These are phyloP conservation scores for Acacia pycnantha DNA, from an alignment of 331 rosid species.

Conservation along the genomic window DNA sequence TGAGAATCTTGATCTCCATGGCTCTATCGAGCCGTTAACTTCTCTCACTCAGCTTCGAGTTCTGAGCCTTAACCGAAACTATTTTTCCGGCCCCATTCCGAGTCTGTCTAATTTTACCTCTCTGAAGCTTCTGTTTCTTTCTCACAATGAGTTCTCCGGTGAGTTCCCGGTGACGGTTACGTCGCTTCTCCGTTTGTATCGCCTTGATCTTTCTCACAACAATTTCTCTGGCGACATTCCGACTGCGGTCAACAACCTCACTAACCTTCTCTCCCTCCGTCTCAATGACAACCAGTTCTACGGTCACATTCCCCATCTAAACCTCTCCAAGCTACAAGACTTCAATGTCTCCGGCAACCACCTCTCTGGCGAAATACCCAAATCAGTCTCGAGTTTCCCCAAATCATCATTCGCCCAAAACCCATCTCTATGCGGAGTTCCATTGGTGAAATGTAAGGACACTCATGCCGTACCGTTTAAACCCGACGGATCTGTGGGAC, in stretches of 20 bases:
- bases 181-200: conserved; percentile 62
- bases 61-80: conserved; percentile 79
- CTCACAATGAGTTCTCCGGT: conserved; percentile 68
- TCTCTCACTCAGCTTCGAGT: conserved; percentile 73
- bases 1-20: conserved; percentile 65
- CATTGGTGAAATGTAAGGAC: conserved; percentile 44
- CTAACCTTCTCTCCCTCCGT: conserved; percentile 76
- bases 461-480: conserved; percentile 41
- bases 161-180: conserved; percentile 49
- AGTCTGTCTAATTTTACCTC: conserved; percentile 64
- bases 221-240: conserved; percentile 76
- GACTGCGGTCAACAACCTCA: conserved; percentile 42
- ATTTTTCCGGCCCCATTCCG: conserved; percentile 63
- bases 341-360: conserved; percentile 71
- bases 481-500: conserved; percentile 71
- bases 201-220: conserved; percentile 85
- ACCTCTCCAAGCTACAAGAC: conserved; percentile 59
- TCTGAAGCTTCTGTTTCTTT: conserved; percentile 68
- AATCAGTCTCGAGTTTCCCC: conserved; percentile 53
- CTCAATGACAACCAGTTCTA: conserved; percentile 62
- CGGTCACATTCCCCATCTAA: conserved; percentile 53
- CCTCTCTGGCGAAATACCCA: conserved; percentile 74
- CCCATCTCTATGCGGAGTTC: conserved; percentile 70
- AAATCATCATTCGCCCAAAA: conserved; percentile 58
- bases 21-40: conserved; percentile 55